phyloP scores from a whole-genome alignment of 2,329 filamentous ascomycete genomes.

The Calonectria pteridis region DNA sequence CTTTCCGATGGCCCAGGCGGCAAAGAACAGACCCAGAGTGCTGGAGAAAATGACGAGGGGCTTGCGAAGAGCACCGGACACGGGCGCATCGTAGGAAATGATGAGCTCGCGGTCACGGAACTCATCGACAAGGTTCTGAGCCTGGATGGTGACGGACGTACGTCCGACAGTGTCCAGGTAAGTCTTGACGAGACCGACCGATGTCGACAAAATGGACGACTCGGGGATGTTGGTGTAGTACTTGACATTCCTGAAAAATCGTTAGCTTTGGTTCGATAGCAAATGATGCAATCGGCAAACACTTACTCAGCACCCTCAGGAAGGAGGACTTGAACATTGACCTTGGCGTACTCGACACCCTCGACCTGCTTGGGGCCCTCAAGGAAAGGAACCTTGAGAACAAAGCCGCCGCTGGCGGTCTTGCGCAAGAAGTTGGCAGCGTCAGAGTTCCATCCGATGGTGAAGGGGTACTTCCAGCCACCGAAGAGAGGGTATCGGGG shows the following conservation, averaged over 20 bases:
- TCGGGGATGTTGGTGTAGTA: conserved; percentile 80
- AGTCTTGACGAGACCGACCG: conserved; percentile 78
- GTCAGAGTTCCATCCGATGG: conserved; percentile 94
- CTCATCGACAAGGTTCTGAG: conserved; percentile 91
- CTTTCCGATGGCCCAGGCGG: conserved; percentile 80
- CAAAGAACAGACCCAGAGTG: conserved; percentile 78
- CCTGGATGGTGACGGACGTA: conserved; percentile 83
- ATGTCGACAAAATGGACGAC: conserved; percentile 69
- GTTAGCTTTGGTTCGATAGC: conserved; percentile 40
- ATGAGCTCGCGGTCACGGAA: conserved; percentile 85
- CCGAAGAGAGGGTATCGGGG: conserved; percentile 97
- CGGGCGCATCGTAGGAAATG: conserved; percentile 89
- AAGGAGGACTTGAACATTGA: conserved; percentile 85
- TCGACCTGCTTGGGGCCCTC: conserved; percentile 90
- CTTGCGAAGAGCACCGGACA: conserved; percentile 82
- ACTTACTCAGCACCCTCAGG: conserved; percentile 91
- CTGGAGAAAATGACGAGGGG: conserved; percentile 84
- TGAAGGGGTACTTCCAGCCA: conserved; percentile 98
- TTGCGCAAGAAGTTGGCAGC: conserved; percentile 81
- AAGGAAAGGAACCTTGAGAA: conserved; percentile 91
- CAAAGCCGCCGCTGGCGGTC: conserved; percentile 75
- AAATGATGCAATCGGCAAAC: neutral
- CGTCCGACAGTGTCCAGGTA: conserved; percentile 95
- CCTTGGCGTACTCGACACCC: conserved; percentile 86
- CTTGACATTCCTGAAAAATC: conserved; percentile 77